Percentiles rank a stretch among this genome's conserved stretches.
These are phyloP conservation scores for Termitomyces sp. DNA, from an alignment of 768 basidiomycete genomes.

Conservation along the genomic window DNA sequence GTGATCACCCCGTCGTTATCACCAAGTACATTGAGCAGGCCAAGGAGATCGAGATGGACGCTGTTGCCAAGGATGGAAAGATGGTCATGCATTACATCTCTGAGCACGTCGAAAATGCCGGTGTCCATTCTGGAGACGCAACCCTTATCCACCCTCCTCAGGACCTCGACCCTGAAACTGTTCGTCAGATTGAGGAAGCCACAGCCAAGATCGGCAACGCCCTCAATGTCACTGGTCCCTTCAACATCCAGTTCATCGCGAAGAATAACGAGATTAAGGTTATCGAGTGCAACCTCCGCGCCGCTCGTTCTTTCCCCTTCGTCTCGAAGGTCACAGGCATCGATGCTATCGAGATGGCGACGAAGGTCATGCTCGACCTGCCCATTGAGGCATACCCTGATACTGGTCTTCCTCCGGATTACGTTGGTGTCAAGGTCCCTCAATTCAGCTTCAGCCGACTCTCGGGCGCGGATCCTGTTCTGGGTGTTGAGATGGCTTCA, in stretches of 20 bases:
- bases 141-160: conserved; percentile 98
- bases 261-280: conserved; percentile 99
- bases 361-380: conserved; percentile 94
- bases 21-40: conserved; percentile 99
- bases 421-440: conserved; percentile 99
- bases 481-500: conserved; percentile 99
- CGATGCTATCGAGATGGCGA: conserved; percentile 98
- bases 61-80: conserved; percentile 93
- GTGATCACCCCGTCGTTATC: conserved; percentile 96
- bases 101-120: conserved; percentile 98
- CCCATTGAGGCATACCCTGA: conserved; percentile 91
- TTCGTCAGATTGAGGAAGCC: conserved; percentile 93
- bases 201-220: conserved; percentile 97
- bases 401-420: conserved; percentile 79
- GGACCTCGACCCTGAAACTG: conserved; percentile 95
- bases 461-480: conserved; percentile 94
- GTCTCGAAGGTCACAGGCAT: conserved; percentile 98
- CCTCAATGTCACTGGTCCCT: conserved; percentile 96
- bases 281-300: conserved; percentile 98
- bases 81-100: conserved; percentile 99
- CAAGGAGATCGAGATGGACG: conserved; percentile 99
- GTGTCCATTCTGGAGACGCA: conserved; percentile 98
- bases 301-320: conserved; percentile 97
- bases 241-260: conserved; percentile 99
- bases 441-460: conserved; percentile 98